Evolutionary conservation across 208 protist genomes (phyloP).

Genomic region (Phytomonas francai): DNA sequence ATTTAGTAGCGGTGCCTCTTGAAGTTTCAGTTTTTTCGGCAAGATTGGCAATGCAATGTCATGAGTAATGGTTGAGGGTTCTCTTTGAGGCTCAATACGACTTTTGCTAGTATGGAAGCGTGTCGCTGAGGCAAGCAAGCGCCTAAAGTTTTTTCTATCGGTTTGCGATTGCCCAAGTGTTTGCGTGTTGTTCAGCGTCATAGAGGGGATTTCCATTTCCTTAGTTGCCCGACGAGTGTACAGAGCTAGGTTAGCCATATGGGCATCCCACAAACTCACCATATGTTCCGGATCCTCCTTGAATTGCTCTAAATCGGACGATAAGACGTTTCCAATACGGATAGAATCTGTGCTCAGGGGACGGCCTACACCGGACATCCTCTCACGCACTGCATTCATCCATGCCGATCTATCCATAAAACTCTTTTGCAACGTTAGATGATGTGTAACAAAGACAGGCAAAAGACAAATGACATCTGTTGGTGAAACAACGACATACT

Average conservation of each 20-base stretch:
- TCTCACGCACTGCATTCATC: conserved; percentile 5
- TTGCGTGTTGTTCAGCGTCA: not conserved
- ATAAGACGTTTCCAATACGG: not conserved
- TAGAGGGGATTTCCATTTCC: not conserved
- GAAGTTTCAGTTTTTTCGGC: not conserved
- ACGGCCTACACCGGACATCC: conserved; percentile 5
- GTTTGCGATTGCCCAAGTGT: not conserved
- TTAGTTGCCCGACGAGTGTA: not conserved
- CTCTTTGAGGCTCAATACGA: not conserved
- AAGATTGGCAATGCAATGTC: not conserved
- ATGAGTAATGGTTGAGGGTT: not conserved
- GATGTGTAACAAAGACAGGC: conserved; percentile 45
- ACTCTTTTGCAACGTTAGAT: conserved; percentile 29
- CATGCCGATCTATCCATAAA: not conserved
- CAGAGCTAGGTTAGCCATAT: conserved; percentile 12
- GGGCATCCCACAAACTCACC: conserved; percentile 23
- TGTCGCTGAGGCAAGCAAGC: not conserved
- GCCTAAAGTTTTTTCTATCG: not conserved
- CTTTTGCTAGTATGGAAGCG: not conserved
- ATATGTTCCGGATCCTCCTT: not conserved
- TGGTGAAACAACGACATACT: conserved; percentile 40
- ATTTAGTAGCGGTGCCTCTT: not conserved
- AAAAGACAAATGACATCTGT: conserved; percentile 67
- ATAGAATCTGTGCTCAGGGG: conserved; percentile 4
- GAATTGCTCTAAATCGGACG: not conserved